Evolutionary conservation across 305 asterid species (phyloP).

Genomic region (Fraxinus greggii): DNA sequence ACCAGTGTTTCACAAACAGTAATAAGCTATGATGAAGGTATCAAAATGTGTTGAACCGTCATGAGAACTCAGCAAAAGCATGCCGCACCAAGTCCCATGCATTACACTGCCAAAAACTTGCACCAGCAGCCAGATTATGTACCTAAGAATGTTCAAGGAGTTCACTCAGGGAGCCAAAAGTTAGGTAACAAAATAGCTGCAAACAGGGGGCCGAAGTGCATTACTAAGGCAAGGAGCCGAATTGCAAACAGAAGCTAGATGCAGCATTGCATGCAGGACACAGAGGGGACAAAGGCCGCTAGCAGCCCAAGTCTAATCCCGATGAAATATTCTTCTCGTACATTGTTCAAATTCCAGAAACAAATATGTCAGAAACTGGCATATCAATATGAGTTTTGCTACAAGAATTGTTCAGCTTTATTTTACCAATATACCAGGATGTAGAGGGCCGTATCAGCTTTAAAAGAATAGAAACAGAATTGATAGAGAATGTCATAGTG

Average conservation of each 20-base stretch:
- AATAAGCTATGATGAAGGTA: not conserved
- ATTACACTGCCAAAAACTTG: not conserved
- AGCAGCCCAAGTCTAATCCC: not conserved
- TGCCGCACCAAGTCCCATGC: not conserved
- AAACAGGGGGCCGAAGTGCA: not conserved
- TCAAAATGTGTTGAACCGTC: not conserved
- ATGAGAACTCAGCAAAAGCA: not conserved
- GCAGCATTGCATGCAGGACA: not conserved
- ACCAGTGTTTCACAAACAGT: not conserved
- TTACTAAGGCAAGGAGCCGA: not conserved
- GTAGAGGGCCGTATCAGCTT: not conserved
- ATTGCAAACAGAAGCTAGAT: not conserved
- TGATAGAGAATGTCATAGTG: not conserved
- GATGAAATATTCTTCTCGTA: not conserved
- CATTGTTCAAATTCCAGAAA: not conserved
- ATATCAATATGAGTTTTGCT: not conserved
- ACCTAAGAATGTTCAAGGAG: not conserved
- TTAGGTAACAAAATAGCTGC: not conserved
- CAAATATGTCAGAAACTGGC: not conserved
- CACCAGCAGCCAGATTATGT: not conserved
- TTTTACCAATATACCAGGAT: not conserved
- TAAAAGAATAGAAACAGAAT: not conserved
- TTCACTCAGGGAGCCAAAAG: not conserved
- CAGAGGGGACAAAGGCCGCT: not conserved
- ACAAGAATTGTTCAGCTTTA: too few species aligned